Percentiles rank a stretch among this genome's conserved stretches.
Conservation (phyloP, 495 filamentous ascomycete species). For the Penicillium angulare region DNA sequence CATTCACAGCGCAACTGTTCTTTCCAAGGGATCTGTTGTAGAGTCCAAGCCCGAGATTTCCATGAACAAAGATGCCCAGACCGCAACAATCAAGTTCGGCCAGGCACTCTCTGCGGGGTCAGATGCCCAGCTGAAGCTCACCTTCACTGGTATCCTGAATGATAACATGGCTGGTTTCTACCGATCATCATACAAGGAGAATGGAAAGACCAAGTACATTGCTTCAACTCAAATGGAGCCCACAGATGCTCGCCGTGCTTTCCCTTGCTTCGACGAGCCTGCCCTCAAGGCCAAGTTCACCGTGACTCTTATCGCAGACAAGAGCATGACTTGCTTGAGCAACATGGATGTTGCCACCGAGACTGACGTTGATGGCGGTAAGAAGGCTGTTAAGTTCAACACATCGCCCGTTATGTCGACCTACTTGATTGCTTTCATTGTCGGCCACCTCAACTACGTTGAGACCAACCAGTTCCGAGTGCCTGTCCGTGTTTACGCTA, state of each 20-base stretch:
- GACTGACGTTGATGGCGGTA: conserved; percentile 52
- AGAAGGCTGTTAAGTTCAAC: conserved; percentile 66
- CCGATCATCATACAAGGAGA: conserved; percentile 60
- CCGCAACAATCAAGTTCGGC: conserved; percentile 58
- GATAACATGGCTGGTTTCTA: conserved; percentile 71
- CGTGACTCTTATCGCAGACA: conserved; percentile 61
- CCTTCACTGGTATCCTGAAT: conserved; percentile 61
- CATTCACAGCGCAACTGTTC: conserved; percentile 71
- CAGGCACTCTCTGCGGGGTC: conserved; percentile 56
- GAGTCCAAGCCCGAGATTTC: conserved; percentile 51
- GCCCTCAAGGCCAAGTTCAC: conserved; percentile 68
- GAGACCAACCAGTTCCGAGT: conserved; percentile 65
- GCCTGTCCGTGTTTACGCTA: conserved; percentile 62
- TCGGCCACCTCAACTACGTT: conserved; percentile 63
- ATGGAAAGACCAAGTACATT: conserved; percentile 58
- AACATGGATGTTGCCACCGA: conserved; percentile 67
- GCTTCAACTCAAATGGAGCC: conserved; percentile 68
- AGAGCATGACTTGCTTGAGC: conserved; percentile 61
- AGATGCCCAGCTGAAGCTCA: conserved; percentile 58
- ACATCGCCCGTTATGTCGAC: conserved; percentile 67
- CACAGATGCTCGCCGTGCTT: conserved; percentile 62
- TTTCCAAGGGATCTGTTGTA: conserved; percentile 43
- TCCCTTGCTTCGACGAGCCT: conserved; percentile 72
- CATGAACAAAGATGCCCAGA: conserved; percentile 58
- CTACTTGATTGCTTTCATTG: conserved; percentile 67